Percentiles rank a stretch among this genome's conserved stretches.
Conservation (phyloP, 208 protist genomes). For the Baffinella frigidus region DNA sequence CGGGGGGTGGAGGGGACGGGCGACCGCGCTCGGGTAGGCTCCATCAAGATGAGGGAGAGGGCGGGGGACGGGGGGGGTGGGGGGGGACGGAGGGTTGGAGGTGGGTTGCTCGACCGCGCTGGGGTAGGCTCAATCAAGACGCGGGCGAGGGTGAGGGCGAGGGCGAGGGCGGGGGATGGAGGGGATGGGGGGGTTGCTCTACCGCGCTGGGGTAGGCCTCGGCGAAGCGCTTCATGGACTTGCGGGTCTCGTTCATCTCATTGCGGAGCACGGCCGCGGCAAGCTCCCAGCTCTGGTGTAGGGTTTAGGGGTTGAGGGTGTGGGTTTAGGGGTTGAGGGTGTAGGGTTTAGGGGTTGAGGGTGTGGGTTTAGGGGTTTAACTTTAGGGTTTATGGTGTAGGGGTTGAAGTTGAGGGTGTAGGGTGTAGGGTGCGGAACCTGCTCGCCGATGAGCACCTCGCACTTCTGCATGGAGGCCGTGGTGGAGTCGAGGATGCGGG, state of each 20-base stretch:
- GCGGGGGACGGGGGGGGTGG: no score
- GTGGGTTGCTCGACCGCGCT: neutral
- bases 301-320: neutral
- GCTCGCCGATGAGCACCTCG: neutral
- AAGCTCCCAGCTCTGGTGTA: neutral
- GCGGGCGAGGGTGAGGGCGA: neutral
- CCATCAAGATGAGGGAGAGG: no score
- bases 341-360: neutral
- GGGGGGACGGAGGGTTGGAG: no score
- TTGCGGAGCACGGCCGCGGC: neutral
- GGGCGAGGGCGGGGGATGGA: neutral
- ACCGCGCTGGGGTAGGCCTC: neutral
- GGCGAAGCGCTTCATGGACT: slow-evolving; percentile 47
- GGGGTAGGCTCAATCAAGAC: neutral
- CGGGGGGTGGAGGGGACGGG: no score
- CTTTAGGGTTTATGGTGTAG: neutral
- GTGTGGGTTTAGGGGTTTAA: no score
- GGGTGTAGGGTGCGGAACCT: neutral
- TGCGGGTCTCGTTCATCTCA: slow-evolving; percentile 18
- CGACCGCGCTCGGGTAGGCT: no score
- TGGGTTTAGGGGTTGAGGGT: neutral
- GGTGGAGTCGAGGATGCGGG: slow-evolving; percentile 4
- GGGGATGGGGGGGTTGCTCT: neutral
- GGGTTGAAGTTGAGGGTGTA: neutral
- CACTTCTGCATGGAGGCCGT: neutral